These are phyloP conservation scores for Fragaria ananassa DNA, from an alignment of 306 rosid species.

Conservation along the genomic window DNA sequence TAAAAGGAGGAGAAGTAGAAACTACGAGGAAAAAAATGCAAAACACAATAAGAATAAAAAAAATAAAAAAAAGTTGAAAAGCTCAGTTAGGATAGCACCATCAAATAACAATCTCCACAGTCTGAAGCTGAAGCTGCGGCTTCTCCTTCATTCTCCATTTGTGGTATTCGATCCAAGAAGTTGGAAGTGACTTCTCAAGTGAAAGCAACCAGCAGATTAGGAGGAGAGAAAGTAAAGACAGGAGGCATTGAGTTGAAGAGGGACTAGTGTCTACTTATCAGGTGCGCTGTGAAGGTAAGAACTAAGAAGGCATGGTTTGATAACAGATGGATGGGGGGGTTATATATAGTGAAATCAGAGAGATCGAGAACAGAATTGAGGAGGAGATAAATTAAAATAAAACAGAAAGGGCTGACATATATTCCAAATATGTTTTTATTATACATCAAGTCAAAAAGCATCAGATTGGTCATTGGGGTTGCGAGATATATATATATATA, in stretches of 20 bases:
- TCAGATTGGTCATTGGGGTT: conserved; percentile 12
- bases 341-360: conserved; percentile 21
- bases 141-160: conserved; percentile 11
- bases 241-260: neutral
- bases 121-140: neutral
- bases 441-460: conserved; percentile 27
- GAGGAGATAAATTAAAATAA: conserved; percentile 20
- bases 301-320: conserved; percentile 19
- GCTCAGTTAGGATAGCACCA: conserved; percentile 78
- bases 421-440: conserved; percentile 42
- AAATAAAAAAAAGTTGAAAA: neutral
- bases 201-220: conserved; percentile 11
- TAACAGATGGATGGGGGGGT: conserved; percentile 33
- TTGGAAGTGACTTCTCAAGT: neutral
- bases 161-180: conserved; percentile 10
- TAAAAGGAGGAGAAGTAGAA: neutral
- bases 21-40: accelerated
- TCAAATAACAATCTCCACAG: neutral
- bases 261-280: neutral
- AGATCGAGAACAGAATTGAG: conserved; percentile 19
- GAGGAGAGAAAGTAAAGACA: conserved; percentile 30
- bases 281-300: conserved; percentile 38
- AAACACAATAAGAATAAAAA: neutral
- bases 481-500: too few species aligned
- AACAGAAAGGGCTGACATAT: conserved; percentile 34